A percentile compares a stretch with the other conserved stretches of the same genome.
Evolutionary conservation across 2,329 filamentous ascomycete genomes (phyloP).

Genomic region (Sordariomycetes sp.): DNA sequence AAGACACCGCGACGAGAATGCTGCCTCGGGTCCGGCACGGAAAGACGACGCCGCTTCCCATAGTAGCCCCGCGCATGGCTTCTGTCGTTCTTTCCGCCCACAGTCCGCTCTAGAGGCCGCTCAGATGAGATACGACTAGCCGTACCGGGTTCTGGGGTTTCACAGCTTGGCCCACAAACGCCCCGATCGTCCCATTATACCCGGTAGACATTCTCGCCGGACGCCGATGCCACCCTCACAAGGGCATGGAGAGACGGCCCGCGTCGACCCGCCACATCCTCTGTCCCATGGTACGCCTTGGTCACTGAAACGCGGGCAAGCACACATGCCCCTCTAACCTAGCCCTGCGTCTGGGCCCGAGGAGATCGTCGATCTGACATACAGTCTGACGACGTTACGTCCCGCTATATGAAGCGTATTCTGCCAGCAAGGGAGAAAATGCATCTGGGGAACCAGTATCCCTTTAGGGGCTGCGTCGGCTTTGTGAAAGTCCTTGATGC

Average conservation of each 20-base stretch:
- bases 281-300: neutral
- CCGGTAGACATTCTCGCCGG: neutral
- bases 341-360: neutral
- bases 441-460: no score
- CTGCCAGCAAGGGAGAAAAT: neutral
- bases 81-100: neutral
- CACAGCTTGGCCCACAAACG: neutral
- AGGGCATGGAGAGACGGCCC: neutral
- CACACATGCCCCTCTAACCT: neutral
- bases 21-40: no score
- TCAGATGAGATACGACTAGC: neutral
- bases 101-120: neutral
- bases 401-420: neutral
- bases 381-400: constrained; percentile 1
- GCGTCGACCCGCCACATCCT: neutral
- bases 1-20: no score
- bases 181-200: neutral
- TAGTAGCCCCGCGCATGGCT: neutral
- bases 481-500: no score
- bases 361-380: neutral
- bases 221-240: neutral
- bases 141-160: neutral
- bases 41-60: no score
- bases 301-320: neutral
- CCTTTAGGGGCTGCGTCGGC: no score